Conservation (phyloP, 495 filamentous ascomycete species). For the Amphirosellinia nigrospora region DNA sequence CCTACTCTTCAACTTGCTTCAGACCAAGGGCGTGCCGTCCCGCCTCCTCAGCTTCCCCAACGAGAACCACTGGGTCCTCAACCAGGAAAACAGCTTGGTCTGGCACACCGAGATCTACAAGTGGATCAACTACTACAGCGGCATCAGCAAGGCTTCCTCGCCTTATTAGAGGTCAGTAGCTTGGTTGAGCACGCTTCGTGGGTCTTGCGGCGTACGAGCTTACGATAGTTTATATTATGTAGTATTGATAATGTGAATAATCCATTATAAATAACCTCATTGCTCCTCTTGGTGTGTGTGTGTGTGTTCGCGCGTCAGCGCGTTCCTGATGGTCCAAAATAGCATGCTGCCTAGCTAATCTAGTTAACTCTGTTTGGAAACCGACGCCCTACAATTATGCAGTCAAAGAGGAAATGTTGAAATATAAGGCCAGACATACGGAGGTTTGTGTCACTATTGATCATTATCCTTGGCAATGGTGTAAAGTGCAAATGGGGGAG, state of each 20-base stretch:
- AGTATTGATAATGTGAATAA: conserved; percentile 15
- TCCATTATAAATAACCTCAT: not conserved
- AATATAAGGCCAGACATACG: not conserved
- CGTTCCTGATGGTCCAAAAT: not conserved
- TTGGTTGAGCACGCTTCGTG: not conserved
- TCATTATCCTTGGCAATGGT: too few species aligned
- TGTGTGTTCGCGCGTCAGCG: not conserved
- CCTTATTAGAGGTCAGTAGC: conserved; percentile 33
- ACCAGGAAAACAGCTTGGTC: conserved; percentile 73
- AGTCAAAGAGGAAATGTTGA: not conserved
- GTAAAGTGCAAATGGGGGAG: too few species aligned
- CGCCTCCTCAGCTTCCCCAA: conserved; percentile 64
- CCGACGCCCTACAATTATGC: too few species aligned
- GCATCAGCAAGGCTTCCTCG: conserved; percentile 43
- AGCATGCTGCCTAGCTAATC: too few species aligned
- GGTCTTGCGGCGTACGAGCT: not conserved
- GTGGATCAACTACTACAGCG: conserved; percentile 75
- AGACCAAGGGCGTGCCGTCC: conserved; percentile 66
- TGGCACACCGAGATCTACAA: conserved; percentile 79
- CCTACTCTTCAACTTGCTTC: conserved; percentile 75
- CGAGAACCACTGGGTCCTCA: conserved; percentile 73
- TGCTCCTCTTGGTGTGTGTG: not conserved
- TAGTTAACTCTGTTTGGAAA: too few species aligned
- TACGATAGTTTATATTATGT: conserved; percentile 13
- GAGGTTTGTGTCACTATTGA: too few species aligned